Evolutionary conservation across 75 land plant genomes (phyloP).

Genomic region (Sequoiadendron giganteum): DNA sequence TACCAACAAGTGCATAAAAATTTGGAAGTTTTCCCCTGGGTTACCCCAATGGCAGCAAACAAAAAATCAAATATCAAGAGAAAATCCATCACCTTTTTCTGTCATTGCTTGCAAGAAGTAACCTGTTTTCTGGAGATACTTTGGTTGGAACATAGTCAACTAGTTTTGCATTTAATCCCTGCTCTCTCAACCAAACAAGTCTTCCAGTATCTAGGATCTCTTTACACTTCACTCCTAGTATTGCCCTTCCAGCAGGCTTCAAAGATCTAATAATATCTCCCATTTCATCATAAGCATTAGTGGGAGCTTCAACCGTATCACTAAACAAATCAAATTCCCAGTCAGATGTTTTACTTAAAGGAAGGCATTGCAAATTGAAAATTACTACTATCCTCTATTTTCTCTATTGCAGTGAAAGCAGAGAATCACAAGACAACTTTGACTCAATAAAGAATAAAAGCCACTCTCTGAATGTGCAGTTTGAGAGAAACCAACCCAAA

Average conservation of each 20-base stretch:
- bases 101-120: constrained; percentile 48
- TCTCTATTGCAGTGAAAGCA: background rate
- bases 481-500: background rate
- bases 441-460: background rate
- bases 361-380: background rate
- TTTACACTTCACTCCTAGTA: constrained; percentile 86
- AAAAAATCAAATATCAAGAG: background rate
- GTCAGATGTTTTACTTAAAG: background rate
- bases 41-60: background rate
- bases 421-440: background rate
- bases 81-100: background rate
- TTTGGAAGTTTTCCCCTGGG: background rate
- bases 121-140: constrained; percentile 89
- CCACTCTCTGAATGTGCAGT: background rate
- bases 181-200: constrained; percentile 57
- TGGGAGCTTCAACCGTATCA: background rate
- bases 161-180: constrained; percentile 52
- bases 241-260: constrained; percentile 53
- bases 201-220: constrained; percentile 83
- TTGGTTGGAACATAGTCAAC: constrained; percentile 70
- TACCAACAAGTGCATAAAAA: background rate
- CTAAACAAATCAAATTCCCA: background rate
- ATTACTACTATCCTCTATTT: background rate
- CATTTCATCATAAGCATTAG: constrained; percentile 7
- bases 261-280: constrained; percentile 43